Evolutionary conservation across 495 filamentous ascomycete genomes (phyloP).

Genomic region (Xanthoparmelia taractica): DNA sequence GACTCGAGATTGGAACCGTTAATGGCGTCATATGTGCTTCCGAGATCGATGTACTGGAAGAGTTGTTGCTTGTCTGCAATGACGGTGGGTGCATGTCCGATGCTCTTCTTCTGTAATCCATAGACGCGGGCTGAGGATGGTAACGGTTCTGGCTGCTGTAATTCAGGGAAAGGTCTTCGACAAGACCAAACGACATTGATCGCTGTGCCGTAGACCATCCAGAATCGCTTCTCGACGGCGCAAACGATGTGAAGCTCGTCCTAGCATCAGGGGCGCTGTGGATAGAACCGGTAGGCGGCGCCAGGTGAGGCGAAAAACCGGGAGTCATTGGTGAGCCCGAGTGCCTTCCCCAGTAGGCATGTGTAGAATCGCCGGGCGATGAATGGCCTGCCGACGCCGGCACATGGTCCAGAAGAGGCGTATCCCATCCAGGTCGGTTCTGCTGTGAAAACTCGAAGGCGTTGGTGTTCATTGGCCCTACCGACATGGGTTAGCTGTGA

Average conservation of each 20-base stretch:
- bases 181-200: constrained; percentile 25
- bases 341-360: constrained; percentile 24
- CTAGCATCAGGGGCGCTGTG: constrained; percentile 18
- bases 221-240: constrained; percentile 19
- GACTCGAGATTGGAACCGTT: constrained; percentile 22
- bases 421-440: constrained; percentile 21
- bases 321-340: constrained; percentile 26
- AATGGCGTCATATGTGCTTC: constrained; percentile 23
- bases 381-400: constrained; percentile 24
- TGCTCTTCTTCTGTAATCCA: constrained; percentile 21
- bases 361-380: constrained; percentile 24
- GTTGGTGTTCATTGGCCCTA: constrained; percentile 20
- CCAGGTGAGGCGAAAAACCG: constrained; percentile 22
- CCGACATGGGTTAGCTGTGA: neutral
- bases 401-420: constrained; percentile 24
- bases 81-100: constrained; percentile 28
- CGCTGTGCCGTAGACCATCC: constrained; percentile 23
- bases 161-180: constrained; percentile 20
- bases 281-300: constrained; percentile 21
- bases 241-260: constrained; percentile 24
- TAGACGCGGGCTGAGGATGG: constrained; percentile 14
- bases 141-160: constrained; percentile 23
- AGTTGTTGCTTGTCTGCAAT: constrained; percentile 24
- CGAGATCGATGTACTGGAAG: constrained; percentile 22
- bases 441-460: constrained; percentile 23